A percentile compares a stretch with the other conserved stretches of the same genome.
Evolutionary conservation across 2,329 filamentous ascomycete genomes (phyloP).

Genomic region (Paraphoma sp.): DNA sequence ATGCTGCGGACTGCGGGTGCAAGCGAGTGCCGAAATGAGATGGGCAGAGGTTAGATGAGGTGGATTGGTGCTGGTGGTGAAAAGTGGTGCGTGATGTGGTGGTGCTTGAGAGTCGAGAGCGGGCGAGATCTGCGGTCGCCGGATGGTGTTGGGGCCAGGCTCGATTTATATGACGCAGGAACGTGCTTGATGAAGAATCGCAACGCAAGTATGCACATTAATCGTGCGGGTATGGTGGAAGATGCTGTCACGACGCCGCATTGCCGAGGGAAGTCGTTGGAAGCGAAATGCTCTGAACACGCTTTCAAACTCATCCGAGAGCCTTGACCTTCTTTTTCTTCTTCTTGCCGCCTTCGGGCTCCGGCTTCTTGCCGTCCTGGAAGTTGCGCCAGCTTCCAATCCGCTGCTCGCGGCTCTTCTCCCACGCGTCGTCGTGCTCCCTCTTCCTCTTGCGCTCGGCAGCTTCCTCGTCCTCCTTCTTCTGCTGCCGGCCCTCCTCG

Average conservation of each 20-base stretch:
- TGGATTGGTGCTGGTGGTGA: neutral
- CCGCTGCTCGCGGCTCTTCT: conserved; percentile 85
- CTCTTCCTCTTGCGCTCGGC: conserved; percentile 69
- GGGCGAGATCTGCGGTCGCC: neutral
- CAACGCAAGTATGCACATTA: no score
- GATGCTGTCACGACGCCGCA: no score
- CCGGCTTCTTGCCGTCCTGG: conserved; percentile 68
- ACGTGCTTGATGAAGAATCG: no score
- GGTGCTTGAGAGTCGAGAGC: neutral
- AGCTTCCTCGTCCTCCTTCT: conserved; percentile 82
- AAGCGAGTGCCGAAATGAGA: conserved; percentile 5
- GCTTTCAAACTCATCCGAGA: conserved; percentile 49
- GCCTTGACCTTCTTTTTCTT: conserved; percentile 63
- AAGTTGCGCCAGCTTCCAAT: conserved; percentile 96
- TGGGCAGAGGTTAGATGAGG: neutral
- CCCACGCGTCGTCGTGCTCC: conserved; percentile 94
- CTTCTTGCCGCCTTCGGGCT: conserved; percentile 54
- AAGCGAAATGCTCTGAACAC: neutral
- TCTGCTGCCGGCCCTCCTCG: conserved; percentile 90
- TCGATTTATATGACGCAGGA: neutral
- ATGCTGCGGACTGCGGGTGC: conserved; percentile 6
- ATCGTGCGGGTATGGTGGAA: no score
- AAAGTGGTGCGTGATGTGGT: neutral
- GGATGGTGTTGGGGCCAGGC: neutral
- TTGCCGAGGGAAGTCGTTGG: neutral